phyloP scores from a whole-genome alignment of 176 grass and related monocot genomes.

The Juncus effusus region DNA sequence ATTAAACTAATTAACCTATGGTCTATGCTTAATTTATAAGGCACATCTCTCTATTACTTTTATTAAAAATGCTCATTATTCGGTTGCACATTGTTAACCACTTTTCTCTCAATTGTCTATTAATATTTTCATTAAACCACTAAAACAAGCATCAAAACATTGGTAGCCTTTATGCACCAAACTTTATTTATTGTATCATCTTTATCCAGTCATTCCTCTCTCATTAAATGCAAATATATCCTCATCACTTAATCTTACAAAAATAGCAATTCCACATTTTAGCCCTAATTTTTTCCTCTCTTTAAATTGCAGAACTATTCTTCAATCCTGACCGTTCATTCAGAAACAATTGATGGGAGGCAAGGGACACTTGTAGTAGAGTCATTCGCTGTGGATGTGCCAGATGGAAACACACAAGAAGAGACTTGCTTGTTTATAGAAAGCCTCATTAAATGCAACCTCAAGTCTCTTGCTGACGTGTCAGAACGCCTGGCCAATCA shows the following conservation, averaged over 20 bases:
- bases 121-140: too few relatives aligned
- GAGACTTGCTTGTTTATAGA: slow-evolving; percentile 94
- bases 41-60: too few relatives aligned
- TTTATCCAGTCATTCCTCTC: too few relatives aligned
- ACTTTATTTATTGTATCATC: too few relatives aligned
- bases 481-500: slow-evolving; percentile 61
- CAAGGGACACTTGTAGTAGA: slow-evolving; percentile 80
- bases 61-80: too few relatives aligned
- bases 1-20: not conserved
- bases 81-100: too few relatives aligned
- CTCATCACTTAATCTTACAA: not conserved
- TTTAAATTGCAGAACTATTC: slow-evolving; percentile 71
- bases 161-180: too few relatives aligned
- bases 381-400: slow-evolving; percentile 82
- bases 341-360: slow-evolving; percentile 72
- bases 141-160: too few relatives aligned
- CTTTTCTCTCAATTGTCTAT: too few relatives aligned
- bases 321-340: slow-evolving; percentile 81
- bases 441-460: slow-evolving; percentile 91
- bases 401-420: slow-evolving; percentile 81
- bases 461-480: slow-evolving; percentile 81
- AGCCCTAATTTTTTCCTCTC: slow-evolving; percentile 22
- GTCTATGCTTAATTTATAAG: too few relatives aligned
- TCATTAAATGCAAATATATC: slow-evolving; percentile 15
- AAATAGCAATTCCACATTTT: not conserved